phyloP scores from a whole-genome alignment of 768 basidiomycete species.

The Kwoniella sp. region DNA sequence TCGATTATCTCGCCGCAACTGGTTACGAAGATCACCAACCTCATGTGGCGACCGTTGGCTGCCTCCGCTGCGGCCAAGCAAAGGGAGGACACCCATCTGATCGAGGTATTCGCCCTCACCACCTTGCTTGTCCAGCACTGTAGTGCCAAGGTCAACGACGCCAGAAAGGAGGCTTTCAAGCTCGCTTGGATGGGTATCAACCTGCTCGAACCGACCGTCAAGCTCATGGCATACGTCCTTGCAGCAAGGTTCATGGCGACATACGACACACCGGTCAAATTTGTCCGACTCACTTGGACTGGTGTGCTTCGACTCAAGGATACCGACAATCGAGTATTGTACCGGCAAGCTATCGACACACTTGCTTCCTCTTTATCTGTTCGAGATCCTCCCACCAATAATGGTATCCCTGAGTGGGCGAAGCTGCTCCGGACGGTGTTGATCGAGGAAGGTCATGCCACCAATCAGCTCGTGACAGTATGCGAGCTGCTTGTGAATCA shows the following conservation, averaged over 20 bases:
- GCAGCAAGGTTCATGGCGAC: conserved; percentile 88
- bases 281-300: conserved; percentile 86
- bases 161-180: conserved; percentile 88
- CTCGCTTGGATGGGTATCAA: conserved; percentile 87
- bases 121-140: conserved; percentile 85
- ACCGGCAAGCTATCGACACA: conserved; percentile 83
- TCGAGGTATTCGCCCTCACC: conserved; percentile 87
- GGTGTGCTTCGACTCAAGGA: conserved; percentile 81
- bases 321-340: conserved; percentile 73
- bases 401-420: conserved; percentile 72
- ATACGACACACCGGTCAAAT: conserved; percentile 86
- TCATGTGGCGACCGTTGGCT: conserved; percentile 75
- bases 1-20: conserved; percentile 73
- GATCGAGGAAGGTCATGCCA: conserved; percentile 78
- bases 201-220: conserved; percentile 83
- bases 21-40: conserved; percentile 62
- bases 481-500: conserved; percentile 93
- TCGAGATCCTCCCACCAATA: conserved; percentile 58
- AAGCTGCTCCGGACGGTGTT: conserved; percentile 79
- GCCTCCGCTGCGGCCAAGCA: conserved; percentile 45
- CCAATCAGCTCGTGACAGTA: conserved; percentile 70
- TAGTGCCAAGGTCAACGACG: conserved; percentile 73
- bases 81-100: conserved; percentile 78
- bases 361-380: conserved; percentile 77
- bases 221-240: conserved; percentile 87